Conservation (phyloP, 2,329 filamentous ascomycete genomes). For the Botrytis medusae region DNA sequence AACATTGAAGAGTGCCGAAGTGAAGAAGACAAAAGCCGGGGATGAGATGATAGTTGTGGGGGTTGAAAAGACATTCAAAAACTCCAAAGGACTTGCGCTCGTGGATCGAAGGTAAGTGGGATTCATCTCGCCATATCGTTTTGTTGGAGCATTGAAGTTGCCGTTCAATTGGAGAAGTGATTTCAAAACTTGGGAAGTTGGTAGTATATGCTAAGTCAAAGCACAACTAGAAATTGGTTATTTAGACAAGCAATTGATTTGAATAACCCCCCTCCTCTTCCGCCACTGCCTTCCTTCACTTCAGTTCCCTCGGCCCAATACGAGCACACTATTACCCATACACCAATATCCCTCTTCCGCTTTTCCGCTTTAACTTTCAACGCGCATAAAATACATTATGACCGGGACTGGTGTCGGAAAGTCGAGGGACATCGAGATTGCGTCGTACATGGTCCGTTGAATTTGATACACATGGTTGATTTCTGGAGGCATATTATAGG, state of each 20-base stretch:
- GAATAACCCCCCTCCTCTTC: conserved; percentile 29
- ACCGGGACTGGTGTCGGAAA: conserved; percentile 51
- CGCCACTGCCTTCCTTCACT: conserved; percentile 25
- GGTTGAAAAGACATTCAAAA: conserved; percentile 60
- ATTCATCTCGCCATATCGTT: neutral
- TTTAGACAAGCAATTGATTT: conserved; percentile 35
- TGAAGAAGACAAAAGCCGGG: conserved; percentile 55
- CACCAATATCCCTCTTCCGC: conserved; percentile 58
- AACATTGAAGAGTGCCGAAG: conserved; percentile 51
- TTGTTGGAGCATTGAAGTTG: neutral
- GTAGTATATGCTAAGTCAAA: neutral
- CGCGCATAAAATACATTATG: conserved; percentile 81
- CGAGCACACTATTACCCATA: conserved; percentile 39
- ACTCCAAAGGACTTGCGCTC: conserved; percentile 51
- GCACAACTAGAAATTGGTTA: conserved; percentile 36
- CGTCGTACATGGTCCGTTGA: conserved; percentile 80
- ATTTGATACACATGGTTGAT: conserved; percentile 69
- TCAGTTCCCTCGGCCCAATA: conserved; percentile 26
- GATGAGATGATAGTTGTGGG: conserved; percentile 65
- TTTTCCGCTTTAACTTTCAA: conserved; percentile 87
- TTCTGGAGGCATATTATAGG: conserved; percentile 55
- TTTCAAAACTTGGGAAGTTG: no score
- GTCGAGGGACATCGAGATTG: conserved; percentile 61
- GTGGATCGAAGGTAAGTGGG: conserved; percentile 51
- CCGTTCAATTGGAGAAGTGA: neutral